Conservation (phyloP, 2,329 filamentous ascomycete species). For the Colletotrichum chlorophyti region DNA sequence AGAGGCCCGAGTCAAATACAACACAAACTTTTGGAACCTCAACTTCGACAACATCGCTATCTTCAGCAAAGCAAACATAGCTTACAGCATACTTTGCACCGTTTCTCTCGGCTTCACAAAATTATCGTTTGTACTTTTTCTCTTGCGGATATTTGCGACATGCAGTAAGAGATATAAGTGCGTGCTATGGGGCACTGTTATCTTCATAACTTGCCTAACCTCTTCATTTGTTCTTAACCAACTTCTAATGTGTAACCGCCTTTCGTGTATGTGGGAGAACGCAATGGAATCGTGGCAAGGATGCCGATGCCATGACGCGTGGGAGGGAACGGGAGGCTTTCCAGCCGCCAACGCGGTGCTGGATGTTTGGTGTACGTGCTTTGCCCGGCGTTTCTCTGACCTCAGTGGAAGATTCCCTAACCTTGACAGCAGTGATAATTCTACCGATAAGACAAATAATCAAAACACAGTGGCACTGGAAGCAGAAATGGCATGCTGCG, state of each 20-base stretch:
- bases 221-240: background rate
- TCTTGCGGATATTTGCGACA: background rate
- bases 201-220: background rate
- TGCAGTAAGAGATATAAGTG: background rate
- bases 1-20: background rate
- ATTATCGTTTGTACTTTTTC: background rate
- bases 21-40: background rate
- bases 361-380: background rate
- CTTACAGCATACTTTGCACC: background rate
- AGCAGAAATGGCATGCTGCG: background rate
- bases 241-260: background rate
- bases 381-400: background rate
- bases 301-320: background rate
- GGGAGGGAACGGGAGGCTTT: background rate
- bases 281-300: background rate
- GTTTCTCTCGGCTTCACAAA: background rate
- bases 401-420: background rate
- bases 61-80: conserved; percentile 1
- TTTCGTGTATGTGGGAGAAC: background rate
- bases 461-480: background rate
- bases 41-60: background rate
- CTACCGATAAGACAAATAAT: background rate
- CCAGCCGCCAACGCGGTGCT: background rate
- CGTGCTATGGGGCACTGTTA: background rate
- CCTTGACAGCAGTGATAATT: background rate